Evolutionary conservation across 2,329 filamentous ascomycete genomes (phyloP).

Genomic region (Ceratocystis destructans): DNA sequence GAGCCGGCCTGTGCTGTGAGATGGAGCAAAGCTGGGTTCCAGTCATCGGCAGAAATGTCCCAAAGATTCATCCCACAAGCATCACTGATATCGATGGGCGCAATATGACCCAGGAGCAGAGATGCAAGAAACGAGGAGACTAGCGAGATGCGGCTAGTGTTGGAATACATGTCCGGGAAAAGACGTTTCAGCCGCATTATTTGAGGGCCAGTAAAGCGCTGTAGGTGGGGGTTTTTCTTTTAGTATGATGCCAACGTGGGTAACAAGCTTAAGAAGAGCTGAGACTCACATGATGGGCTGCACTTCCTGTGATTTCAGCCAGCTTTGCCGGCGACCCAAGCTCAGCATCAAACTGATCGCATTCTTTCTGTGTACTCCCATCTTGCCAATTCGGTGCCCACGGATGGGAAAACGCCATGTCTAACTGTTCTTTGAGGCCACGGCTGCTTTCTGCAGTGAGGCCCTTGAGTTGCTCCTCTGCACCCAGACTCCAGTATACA

Average conservation of each 20-base stretch:
- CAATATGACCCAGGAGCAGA: constrained; percentile 69
- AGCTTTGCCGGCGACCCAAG: constrained; percentile 54
- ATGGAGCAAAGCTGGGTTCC: constrained; percentile 60
- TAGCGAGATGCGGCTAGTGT: constrained; percentile 74
- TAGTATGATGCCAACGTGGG: not conserved
- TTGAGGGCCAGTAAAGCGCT: constrained; percentile 95
- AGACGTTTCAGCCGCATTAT: constrained; percentile 77
- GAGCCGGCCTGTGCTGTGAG: constrained; percentile 51
- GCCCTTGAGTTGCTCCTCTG: constrained; percentile 46
- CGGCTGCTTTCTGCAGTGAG: constrained; percentile 42
- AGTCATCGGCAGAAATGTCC: constrained; percentile 64
- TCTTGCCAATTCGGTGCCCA: constrained; percentile 98
- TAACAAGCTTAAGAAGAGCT: not conserved
- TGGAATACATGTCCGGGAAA: constrained; percentile 65
- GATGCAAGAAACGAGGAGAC: constrained; percentile 94
- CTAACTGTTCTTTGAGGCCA: constrained; percentile 58
- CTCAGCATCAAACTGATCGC: constrained; percentile 67
- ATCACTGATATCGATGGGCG: constrained; percentile 85
- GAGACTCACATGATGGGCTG: constrained; percentile 72
- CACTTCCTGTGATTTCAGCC: constrained; percentile 73
- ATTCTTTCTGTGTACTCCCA: constrained; percentile 83
- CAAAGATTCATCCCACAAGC: constrained; percentile 95
- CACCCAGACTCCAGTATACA: constrained; percentile 73
- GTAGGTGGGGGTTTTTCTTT: not conserved
- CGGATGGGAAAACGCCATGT: constrained; percentile 61